Evolutionary conservation across 73 alveolate species (phyloP).

Genomic region (Symbiodinium pilosum): DNA sequence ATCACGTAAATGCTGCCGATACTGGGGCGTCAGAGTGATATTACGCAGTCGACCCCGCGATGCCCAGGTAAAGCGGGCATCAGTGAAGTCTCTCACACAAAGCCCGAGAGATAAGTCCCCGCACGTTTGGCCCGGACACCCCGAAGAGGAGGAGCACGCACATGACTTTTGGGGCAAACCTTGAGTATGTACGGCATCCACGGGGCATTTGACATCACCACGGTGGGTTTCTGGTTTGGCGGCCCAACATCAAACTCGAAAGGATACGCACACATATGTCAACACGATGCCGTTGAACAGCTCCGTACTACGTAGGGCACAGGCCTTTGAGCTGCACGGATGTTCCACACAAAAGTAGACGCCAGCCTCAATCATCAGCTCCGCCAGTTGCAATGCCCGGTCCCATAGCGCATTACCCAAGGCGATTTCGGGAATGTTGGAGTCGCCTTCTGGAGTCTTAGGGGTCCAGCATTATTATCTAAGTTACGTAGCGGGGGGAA

Average conservation of each 20-base stretch:
- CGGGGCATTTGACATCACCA: neutral
- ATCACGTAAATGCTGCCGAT: neutral
- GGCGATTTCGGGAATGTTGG: neutral
- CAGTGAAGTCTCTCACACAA: neutral
- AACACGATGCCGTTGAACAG: too few relatives aligned
- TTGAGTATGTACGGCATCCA: neutral
- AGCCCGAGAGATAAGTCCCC: neutral
- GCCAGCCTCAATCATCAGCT: neutral
- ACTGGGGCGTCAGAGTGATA: neutral
- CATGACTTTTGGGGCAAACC: neutral
- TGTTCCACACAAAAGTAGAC: neutral
- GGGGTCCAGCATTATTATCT: neutral
- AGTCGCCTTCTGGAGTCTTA: neutral
- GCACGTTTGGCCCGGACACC: neutral
- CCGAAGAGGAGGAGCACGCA: constrained; percentile 2
- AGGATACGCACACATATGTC: constrained; percentile 32
- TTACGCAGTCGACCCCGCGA: neutral
- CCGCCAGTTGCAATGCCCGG: neutral
- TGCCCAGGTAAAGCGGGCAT: neutral
- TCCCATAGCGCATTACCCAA: constrained; percentile 1
- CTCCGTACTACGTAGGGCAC: too few relatives aligned
- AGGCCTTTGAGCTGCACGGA: too few relatives aligned
- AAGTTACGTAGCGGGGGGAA: constrained; percentile 1
- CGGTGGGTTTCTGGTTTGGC: neutral
- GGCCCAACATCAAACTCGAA: neutral